phyloP scores from a whole-genome alignment of 2,329 filamentous ascomycete genomes.

The Trichophyton simii region DNA sequence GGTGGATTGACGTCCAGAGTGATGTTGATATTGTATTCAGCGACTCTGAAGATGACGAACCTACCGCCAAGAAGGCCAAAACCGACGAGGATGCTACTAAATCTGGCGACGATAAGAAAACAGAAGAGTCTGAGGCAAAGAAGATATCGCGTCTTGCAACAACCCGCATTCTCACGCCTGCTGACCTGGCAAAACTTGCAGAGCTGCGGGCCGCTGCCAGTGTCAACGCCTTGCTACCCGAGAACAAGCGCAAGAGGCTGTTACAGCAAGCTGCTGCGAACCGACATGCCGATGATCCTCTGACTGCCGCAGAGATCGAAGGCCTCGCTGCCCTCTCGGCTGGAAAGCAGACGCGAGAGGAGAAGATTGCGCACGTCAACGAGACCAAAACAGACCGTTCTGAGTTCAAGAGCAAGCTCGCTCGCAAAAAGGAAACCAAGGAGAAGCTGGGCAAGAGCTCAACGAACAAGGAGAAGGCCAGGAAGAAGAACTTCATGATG shows the following conservation, averaged over 20 bases:
- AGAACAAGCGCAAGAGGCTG: conserved; percentile 22
- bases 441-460: conserved; percentile 82
- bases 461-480: conserved; percentile 91
- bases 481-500: conserved; percentile 99
- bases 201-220: conserved; percentile 67
- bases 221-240: conserved; percentile 50
- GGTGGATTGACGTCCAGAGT: conserved; percentile 83
- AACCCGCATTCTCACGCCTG: conserved; percentile 84
- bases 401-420: conserved; percentile 76
- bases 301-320: conserved; percentile 87
- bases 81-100: conserved; percentile 24
- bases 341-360: conserved; percentile 77
- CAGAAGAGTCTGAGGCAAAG: conserved; percentile 16
- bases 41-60: conserved; percentile 63
- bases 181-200: conserved; percentile 86
- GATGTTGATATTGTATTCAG: conserved; percentile 65
- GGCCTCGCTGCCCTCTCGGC: conserved; percentile 59
- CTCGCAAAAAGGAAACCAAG: conserved; percentile 77
- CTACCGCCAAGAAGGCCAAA: conserved; percentile 51
- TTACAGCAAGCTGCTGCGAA: conserved; percentile 37
- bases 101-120: conserved; percentile 27
- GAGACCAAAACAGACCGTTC: conserved; percentile 66
- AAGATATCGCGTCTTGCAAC: conserved; percentile 63
- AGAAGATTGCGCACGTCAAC: conserved; percentile 69
- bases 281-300: conserved; percentile 70